Conservation (phyloP, 1,284 basidiomycete genomes). For the Neolentinus lepideus region DNA sequence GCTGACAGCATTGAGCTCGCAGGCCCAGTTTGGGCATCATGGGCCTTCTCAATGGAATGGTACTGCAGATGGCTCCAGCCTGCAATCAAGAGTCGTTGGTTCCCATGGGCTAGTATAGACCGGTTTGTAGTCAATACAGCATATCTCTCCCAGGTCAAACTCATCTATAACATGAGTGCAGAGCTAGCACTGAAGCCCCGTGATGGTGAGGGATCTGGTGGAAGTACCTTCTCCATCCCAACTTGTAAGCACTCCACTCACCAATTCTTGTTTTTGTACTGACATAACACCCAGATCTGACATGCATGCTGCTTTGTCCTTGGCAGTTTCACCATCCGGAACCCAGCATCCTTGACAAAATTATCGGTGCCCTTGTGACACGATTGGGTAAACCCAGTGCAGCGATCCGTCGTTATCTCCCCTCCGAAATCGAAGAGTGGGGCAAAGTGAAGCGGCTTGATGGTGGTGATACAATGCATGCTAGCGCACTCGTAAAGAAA, state of each 20-base stretch:
- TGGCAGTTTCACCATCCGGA: background rate
- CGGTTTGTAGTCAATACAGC: conserved; percentile 14
- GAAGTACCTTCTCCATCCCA: background rate
- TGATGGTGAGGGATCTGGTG: background rate
- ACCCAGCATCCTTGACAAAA: conserved; percentile 5
- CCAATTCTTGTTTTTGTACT: background rate
- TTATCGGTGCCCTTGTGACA: conserved; percentile 8
- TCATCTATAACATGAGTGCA: conserved; percentile 12
- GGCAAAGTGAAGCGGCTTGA: conserved; percentile 20
- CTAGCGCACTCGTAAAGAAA: conserved; percentile 9
- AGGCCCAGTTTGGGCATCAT: conserved; percentile 35
- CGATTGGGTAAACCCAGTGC: conserved; percentile 1
- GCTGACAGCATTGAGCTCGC: conserved; percentile 21
- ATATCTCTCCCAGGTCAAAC: conserved; percentile 16
- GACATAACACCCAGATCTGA: conserved; percentile 6
- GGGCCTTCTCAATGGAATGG: conserved; percentile 33
- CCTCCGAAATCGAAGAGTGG: conserved; percentile 12
- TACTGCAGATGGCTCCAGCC: conserved; percentile 18
- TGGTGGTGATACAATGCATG: conserved; percentile 25
- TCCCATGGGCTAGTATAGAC: conserved; percentile 20
- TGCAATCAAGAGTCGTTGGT: conserved; percentile 14
- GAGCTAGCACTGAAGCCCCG: conserved; percentile 7
- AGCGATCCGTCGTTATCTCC: background rate
- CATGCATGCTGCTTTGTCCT: conserved; percentile 10
- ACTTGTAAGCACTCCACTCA: background rate